Evolutionary conservation across 306 rosid genomes (phyloP), one percentile per base, ranked within the genome.

Genomic region (Carpinus fangiana): DNA sequence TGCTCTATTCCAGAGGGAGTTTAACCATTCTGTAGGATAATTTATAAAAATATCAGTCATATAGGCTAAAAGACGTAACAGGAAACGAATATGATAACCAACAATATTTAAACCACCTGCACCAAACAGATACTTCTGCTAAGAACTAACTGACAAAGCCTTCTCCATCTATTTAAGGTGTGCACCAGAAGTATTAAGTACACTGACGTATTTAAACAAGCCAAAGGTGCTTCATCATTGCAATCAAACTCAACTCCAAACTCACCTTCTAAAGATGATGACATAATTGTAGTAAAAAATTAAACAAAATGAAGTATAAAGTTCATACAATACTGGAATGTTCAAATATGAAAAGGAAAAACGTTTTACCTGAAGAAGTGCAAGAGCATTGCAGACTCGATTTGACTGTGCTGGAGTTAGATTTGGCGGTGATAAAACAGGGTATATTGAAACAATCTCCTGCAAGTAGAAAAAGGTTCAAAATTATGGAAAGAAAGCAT

Each of bases 351-450:
- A 61, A 56, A 31, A 61, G n/a, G 31, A 52, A 68, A 70, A 73
- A 67, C 26, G 78, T 79, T 72, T 78, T 43, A 92, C 98, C 97
- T 94, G 96, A 76, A 94, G 96, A 83, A 94, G 90, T 4, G 96
- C 94, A 75, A 94, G 94, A 13, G 94, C 94, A 78, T 94, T 94
- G 89, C 98, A 94, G 59, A 89, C 94, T 80, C 97, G 89, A 81
- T 87, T 92, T 20, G 98, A 94, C 74, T 94, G 98, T 10, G 81
- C 87, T 17, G 85, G 85, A 56, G 93, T 84, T 56, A 94, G 90
- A 80, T 87, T 87, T 62, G 94, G 91, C 4, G 93, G 90, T 10
- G 96, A 90, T 61, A 94, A 84, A 84, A 82, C 85, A 12, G 94
- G 96, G 81, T 92, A 92, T 72, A 92, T 89, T 69, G 93, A 85